A percentile compares a stretch with the other conserved stretches of the same genome.
These are phyloP conservation scores for Leccinum fuscescens DNA, from an alignment of 1,284 basidiomycete species.

Conservation along the genomic window DNA sequence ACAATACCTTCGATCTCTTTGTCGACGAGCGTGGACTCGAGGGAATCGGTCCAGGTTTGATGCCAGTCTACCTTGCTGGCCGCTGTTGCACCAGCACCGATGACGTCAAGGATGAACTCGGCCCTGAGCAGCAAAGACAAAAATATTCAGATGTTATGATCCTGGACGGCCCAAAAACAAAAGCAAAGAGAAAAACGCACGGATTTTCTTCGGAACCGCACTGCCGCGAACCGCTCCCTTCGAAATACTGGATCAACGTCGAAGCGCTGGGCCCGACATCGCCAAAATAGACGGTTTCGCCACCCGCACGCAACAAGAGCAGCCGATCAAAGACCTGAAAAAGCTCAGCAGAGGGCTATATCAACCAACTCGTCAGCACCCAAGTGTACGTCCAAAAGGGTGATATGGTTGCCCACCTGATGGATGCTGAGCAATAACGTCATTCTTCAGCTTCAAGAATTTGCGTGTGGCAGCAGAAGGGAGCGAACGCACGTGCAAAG, in stretches of 20 bases:
- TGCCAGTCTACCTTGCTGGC: slow-evolving; percentile 47
- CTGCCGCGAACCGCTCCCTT: slow-evolving; percentile 52
- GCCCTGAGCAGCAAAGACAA: slow-evolving; percentile 40
- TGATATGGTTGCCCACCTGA: slow-evolving; percentile 17
- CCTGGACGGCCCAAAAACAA: neutral
- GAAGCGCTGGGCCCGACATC: slow-evolving; percentile 61
- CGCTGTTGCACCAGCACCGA: slow-evolving; percentile 63
- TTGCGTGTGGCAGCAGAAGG: slow-evolving; percentile 14
- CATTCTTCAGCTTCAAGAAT: neutral
- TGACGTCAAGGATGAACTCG: slow-evolving; percentile 69
- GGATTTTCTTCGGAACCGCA: slow-evolving; percentile 47
- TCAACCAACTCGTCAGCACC: slow-evolving; percentile 30
- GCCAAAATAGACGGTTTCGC: slow-evolving; percentile 77
- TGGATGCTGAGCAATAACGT: slow-evolving; percentile 14
- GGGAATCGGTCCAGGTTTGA: slow-evolving; percentile 42
- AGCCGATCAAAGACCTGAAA: slow-evolving; percentile 69
- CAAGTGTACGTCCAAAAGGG: fast-evolving
- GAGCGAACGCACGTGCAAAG: slow-evolving; percentile 64
- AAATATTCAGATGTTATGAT: neutral
- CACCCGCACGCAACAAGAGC: slow-evolving; percentile 63
- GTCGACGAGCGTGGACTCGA: slow-evolving; percentile 35
- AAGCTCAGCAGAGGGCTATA: slow-evolving; percentile 67
- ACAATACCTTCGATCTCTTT: slow-evolving; percentile 42
- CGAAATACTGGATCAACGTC: slow-evolving; percentile 68
- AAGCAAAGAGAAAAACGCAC: slow-evolving; percentile 13